Base-by-base conservation (phyloP, 345 rosid genomes). In the Gossypium raimondii region DNA sequence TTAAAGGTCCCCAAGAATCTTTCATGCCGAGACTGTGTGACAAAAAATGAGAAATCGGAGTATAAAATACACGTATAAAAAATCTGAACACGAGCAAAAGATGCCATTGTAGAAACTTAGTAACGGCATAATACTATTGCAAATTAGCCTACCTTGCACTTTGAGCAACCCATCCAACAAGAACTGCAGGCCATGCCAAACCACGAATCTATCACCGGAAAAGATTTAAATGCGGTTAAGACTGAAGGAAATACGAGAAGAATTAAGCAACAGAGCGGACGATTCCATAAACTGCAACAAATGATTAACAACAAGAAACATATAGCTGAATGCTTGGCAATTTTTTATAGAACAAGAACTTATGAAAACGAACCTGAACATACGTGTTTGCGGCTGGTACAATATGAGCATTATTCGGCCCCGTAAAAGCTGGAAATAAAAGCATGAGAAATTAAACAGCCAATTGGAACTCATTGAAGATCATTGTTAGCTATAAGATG, bases 1-100 rank as follows among this genome's bases (percentile, higher is more conserved):
- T 95, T 76, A 95, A 65, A 78, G 98, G 99, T 53, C 94, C 98
- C 96, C 92, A 91, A n/a, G 96, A 93, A 72, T 95, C 99, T 87
- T 91, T 92, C 98, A 95, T 93, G 73, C 99, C 99, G 58, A 95
- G 97, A 83, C 99, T 93, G 75, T 11, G 29, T 66, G 25, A 27
- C 29, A 24, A 68, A 41, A 44, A 11, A 55, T 11, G 53, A 59
- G 56, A 80, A 58, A 22, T 70, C 44, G 70, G 66, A 56, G 73
- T 52, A 56, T 4, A 74, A 52, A 6, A 14, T 52, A 14, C 16
- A 48, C 52, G 38, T 34, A 13, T 11, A 13, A 52, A 47, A 73
- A 66, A 22, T 13, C 57, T n/a, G 16, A 13, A 12, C 41, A 67
- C 25, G 43, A 47, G 70, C 25, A 24, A 34, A 67, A 14, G 13